A percentile compares a stretch with the other conserved stretches of the same genome.
These are phyloP conservation scores for Auriscalpium microsporum DNA, from an alignment of 768 basidiomycete species.

Conservation along the genomic window DNA sequence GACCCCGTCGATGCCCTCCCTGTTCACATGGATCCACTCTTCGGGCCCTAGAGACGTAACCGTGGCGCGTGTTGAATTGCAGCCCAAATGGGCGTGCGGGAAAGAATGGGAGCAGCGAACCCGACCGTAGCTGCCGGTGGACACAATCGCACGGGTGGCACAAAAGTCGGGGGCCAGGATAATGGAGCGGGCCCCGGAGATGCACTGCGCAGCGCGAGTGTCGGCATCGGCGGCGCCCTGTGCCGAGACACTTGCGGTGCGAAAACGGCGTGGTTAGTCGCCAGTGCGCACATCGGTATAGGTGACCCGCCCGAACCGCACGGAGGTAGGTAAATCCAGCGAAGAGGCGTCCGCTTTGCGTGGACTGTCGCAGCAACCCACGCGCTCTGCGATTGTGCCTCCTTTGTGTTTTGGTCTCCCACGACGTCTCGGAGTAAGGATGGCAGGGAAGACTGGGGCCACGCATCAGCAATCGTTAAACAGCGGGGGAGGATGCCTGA, in stretches of 20 bases:
- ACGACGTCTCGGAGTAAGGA: slow-evolving; percentile 49
- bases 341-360: slow-evolving; percentile 45
- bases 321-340: slow-evolving; percentile 60
- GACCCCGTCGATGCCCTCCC: slow-evolving; percentile 47
- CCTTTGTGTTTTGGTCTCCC: slow-evolving; percentile 57
- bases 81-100: not conserved
- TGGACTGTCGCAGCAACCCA: slow-evolving; percentile 51
- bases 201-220: slow-evolving; percentile 44
- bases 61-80: not conserved
- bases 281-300: not conserved
- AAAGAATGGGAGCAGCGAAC: slow-evolving; percentile 1
- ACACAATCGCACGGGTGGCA: slow-evolving; percentile 49
- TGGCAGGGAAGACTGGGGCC: slow-evolving; percentile 49
- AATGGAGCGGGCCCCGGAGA: slow-evolving; percentile 37
- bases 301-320: slow-evolving; percentile 32
- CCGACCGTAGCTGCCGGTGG: slow-evolving; percentile 53
- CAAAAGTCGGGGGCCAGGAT: slow-evolving; percentile 60
- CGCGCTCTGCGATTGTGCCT: slow-evolving; percentile 47
- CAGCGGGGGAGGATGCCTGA: not conserved
- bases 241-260: slow-evolving; percentile 48
- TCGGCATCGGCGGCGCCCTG: slow-evolving; percentile 57
- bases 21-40: slow-evolving; percentile 35
- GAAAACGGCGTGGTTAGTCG: not conserved
- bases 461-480: not conserved
- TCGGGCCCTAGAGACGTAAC: slow-evolving; percentile 39